Evolutionary conservation across 345 rosid species (phyloP).

Genomic region (Brassica incana): DNA sequence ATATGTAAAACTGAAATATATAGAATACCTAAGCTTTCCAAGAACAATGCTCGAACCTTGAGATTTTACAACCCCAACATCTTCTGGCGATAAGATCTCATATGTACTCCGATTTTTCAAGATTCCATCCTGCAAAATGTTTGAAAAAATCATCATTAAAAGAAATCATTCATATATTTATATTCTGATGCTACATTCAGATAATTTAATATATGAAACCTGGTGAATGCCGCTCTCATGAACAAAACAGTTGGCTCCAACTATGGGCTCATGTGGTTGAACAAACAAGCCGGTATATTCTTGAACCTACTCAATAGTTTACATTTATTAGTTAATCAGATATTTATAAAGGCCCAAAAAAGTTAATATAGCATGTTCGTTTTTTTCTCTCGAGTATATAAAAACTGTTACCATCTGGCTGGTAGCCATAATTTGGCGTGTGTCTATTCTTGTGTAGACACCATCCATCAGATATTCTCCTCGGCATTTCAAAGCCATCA

Average conservation of each 20-base stretch:
- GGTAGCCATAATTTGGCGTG: slow-evolving; percentile 71
- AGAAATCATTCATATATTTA: not conserved
- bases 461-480: slow-evolving; percentile 73
- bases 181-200: not conserved
- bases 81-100: slow-evolving; percentile 85
- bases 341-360: not conserved
- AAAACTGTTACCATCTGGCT: slow-evolving; percentile 73
- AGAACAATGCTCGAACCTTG: slow-evolving; percentile 75
- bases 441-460: slow-evolving; percentile 63
- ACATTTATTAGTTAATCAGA: not conserved
- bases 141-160: not conserved
- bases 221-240: slow-evolving; percentile 91
- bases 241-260: slow-evolving; percentile 54
- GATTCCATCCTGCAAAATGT: slow-evolving; percentile 74
- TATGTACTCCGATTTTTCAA: slow-evolving; percentile 81
- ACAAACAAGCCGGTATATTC: slow-evolving; percentile 69
- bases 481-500: slow-evolving; percentile 83
- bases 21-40: slow-evolving; percentile 72
- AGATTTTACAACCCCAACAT: slow-evolving; percentile 71
- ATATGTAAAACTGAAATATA: not conserved
- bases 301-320: slow-evolving; percentile 58
- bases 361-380: not conserved
- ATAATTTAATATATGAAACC: slow-evolving; percentile 46
- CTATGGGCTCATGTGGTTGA: slow-evolving; percentile 94
- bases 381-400: not conserved